These are phyloP conservation scores for Umbelopsis sp. DNA, from an alignment of 192 early-diverging fungal species.

Conservation along the genomic window DNA sequence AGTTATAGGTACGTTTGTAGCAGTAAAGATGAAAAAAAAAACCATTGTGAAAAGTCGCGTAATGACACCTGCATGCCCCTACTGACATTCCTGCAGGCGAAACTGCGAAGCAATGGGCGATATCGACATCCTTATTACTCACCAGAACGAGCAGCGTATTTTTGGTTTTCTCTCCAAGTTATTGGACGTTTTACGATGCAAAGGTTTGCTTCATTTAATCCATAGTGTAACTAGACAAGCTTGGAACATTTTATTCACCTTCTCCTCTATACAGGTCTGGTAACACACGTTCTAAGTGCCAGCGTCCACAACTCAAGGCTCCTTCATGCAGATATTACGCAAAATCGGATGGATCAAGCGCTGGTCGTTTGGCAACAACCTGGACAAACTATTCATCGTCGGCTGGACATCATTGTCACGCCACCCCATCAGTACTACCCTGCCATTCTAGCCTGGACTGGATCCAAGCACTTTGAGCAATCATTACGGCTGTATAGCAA, in stretches of 20 bases:
- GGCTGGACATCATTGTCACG: not conserved
- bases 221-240: too few relatives aligned
- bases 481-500: not conserved
- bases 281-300: not conserved
- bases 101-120: not conserved
- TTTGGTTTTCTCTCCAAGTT: not conserved
- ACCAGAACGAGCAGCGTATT: not conserved
- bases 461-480: constrained; percentile 15
- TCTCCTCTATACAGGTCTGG: not conserved
- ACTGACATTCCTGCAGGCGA: not conserved
- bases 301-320: constrained; percentile 4
- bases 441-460: constrained; percentile 10
- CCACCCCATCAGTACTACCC: constrained; percentile 1
- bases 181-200: not conserved
- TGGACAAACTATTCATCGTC: not conserved
- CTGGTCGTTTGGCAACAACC: constrained; percentile 12
- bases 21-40: not conserved
- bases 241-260: too few relatives aligned
- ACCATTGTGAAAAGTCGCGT: not conserved
- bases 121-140: not conserved
- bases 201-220: not conserved
- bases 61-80: not conserved
- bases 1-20: not conserved
- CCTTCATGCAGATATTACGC: not conserved
- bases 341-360: constrained; percentile 14